Evolutionary conservation across 176 grass and related monocot species (phyloP).

Genomic region (Triticum monococcum): DNA sequence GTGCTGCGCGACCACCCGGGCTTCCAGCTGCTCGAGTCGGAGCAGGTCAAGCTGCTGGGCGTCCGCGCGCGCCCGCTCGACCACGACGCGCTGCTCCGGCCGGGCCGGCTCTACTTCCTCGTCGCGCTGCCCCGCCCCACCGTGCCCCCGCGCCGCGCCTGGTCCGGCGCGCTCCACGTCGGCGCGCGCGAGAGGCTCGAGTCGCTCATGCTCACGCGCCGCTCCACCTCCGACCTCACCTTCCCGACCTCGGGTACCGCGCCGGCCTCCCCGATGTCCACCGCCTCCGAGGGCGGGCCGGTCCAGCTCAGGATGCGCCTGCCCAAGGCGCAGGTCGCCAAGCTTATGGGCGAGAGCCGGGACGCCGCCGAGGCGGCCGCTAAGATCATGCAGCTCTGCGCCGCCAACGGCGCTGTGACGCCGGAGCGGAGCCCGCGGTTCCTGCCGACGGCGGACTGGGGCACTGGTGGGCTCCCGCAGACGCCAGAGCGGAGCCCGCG

Average conservation of each 20-base stretch:
- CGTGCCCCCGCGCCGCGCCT: conserved; percentile 48
- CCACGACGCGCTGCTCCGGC: conserved; percentile 46
- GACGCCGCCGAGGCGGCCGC: conserved; percentile 67
- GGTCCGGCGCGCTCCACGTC: conserved; percentile 75
- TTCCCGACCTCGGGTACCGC: conserved; percentile 32
- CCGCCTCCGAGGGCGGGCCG: conserved; percentile 38
- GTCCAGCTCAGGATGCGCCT: conserved; percentile 63
- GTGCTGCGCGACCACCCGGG: conserved; percentile 74
- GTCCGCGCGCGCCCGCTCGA: conserved; percentile 59
- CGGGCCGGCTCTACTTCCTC: conserved; percentile 82
- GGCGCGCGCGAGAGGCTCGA: conserved; percentile 85
- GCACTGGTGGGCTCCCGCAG: conserved; percentile 10
- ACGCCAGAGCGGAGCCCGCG: conserved; percentile 37
- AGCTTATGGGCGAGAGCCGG: conserved; percentile 71
- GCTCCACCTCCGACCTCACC: conserved; percentile 77
- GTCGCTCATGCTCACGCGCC: conserved; percentile 82
- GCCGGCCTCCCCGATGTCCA: conserved; percentile 25
- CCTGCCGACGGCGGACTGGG: conserved; percentile 50
- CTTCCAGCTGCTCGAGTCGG: conserved; percentile 59
- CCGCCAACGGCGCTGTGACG: conserved; percentile 25
- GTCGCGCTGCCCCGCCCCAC: conserved; percentile 59
- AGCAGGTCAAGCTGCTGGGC: conserved; percentile 75
- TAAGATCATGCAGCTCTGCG: conserved; percentile 87
- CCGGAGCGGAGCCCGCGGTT: conserved; percentile 36
- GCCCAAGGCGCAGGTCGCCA: conserved; percentile 71